Evolutionary conservation across 371 early-diverging fungal species (phyloP), one percentile per base, ranked within the genome.

Genomic region (Basidiobolus meristosporus): DNA sequence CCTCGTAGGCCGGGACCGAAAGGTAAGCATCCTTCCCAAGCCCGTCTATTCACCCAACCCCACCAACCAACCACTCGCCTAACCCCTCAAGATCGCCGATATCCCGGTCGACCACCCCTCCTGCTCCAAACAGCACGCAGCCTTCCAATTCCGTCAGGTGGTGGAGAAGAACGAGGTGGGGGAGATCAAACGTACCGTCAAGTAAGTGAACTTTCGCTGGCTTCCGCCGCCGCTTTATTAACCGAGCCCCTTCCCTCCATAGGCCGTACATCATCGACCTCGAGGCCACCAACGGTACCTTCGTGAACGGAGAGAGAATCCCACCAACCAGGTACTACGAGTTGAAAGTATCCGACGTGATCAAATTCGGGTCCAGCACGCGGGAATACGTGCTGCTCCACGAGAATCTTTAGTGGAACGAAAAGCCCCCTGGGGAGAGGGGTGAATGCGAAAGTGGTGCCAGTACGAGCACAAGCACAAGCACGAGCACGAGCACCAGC

Each of bases 221-320:
- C n/a, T n/a, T n/a, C n/a, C n/a, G n/a, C n/a, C n/a, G n/a, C n/a
- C n/a, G n/a, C n/a, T n/a, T n/a, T n/a, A n/a, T n/a, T n/a, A n/a
- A n/a, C n/a, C n/a, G n/a, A n/a, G n/a, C n/a, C n/a, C n/a, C n/a
- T n/a, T n/a, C n/a, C n/a, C n/a, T n/a, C n/a, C 18, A 19, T 47
- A 80, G 82, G 39, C 91, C 90, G 7, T 95, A 86, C 51, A 56
- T 95, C n/a, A 88, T 95, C 38, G 96, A 95, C 50, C 60, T 95
- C 30, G 82, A 82, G 34, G 82, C 90, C 9, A 68, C 88, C 2
- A 91, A 92, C 51, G 91, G 90, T 11, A 89, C 90, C 0, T 79
- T 68, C 50, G 63, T 95, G 7, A 92, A 92, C 55, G 77, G 77
- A 2, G 65, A 68, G 2, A 51, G 61, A 40, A 70, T 91, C 20